Evolutionary conservation across 148 eudicot genomes (phyloP), one percentile per base, ranked within the genome.

Genomic region (Talinum fruticosum): DNA sequence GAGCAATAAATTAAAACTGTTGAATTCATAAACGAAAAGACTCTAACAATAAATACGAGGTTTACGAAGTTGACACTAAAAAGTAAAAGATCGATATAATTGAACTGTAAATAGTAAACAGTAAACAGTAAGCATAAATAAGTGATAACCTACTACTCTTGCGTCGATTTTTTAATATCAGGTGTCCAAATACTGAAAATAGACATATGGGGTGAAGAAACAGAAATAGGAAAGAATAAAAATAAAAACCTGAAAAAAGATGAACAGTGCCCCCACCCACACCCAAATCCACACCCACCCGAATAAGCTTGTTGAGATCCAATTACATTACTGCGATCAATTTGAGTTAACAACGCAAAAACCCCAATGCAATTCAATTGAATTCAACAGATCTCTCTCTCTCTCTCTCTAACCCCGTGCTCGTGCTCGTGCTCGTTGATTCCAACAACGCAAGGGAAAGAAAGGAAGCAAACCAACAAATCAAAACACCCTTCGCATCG

Each of bases 401-500:
- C 53, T 66, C 45, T 79, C 68, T 71, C 45, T 34, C 77, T 35
- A 35, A 77, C 38, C 73, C 36, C 32, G n/a, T n/a, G n/a, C n/a
- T n/a, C n/a, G n/a, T 38, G 32, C 81, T 74, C 64, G 32, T 73
- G 49, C 77, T 79, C 35, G 8, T 73, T 51, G 67, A 73, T 73
- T 79, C 64, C 77, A 44, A 44, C 38, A 76, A 26, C 72, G 24
- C 16, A 69, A 14, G 41, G 33, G 51, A 49, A 41, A 10, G 37
- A 14, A 75, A 23, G 1, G 33, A 78, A 32, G 57, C 71, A 68
- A 69, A 69, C 24, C 45, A 35, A 71, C 53, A 41, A 71, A 41
- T 10, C 5, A 14, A 47, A 2, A 51, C 19, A 15, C 57, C 45
- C 53, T 62, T 69, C 38, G 51, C 72, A 65, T 82, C 74, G 41